Percentiles rank a stretch among this genome's conserved stretches.
phyloP scores from a whole-genome alignment of 768 basidiomycete species.

The Pleurotus salmoneostramineus region DNA sequence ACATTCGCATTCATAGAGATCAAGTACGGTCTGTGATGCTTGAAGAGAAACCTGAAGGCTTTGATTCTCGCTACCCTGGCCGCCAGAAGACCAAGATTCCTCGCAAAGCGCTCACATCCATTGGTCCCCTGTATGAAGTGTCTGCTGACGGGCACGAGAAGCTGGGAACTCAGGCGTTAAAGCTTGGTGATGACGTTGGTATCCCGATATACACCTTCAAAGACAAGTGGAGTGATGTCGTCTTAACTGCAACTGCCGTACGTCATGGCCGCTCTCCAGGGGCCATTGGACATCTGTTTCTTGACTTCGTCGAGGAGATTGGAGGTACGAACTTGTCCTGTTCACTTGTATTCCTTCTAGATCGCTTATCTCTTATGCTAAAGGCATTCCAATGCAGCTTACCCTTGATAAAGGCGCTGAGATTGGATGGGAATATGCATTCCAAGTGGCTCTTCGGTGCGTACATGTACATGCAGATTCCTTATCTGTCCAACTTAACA shows the following conservation, averaged over 20 bases:
- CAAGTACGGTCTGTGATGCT: no score
- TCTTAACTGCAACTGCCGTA: conserved; percentile 12
- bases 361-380: not conserved
- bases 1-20: no score
- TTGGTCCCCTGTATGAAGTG: conserved; percentile 16
- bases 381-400: conserved; percentile 22
- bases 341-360: not conserved
- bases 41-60: no score
- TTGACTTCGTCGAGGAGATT: conserved; percentile 14
- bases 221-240: conserved; percentile 15
- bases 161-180: conserved; percentile 16
- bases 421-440: conserved; percentile 19
- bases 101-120: conserved; percentile 7
- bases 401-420: conserved; percentile 27
- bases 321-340: not conserved
- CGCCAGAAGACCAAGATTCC: no score
- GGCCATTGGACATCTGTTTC: conserved; percentile 17
- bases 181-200: conserved; percentile 16
- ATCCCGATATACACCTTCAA: conserved; percentile 19
- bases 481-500: not conserved
- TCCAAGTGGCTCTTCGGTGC: conserved; percentile 14
- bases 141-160: conserved; percentile 24
- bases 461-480: not conserved
- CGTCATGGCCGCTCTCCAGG: conserved; percentile 14
- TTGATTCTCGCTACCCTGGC: no score